These are phyloP conservation scores for Mycena metata DNA, from an alignment of 768 basidiomycete species.

Conservation along the genomic window DNA sequence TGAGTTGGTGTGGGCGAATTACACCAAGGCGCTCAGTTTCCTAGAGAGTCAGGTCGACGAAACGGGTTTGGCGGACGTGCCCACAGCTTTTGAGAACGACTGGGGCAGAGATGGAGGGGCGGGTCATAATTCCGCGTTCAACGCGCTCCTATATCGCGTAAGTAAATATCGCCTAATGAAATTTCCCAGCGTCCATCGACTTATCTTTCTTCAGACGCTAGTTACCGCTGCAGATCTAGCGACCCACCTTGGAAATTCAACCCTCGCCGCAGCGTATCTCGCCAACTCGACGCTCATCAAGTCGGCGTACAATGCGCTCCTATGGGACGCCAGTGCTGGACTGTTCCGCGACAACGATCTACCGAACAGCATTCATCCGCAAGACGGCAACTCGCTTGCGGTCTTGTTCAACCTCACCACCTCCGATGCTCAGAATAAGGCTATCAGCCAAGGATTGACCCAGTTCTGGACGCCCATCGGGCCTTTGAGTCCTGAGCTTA, in stretches of 20 bases:
- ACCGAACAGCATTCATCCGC: conserved; percentile 56
- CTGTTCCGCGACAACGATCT: conserved; percentile 64
- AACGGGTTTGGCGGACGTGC: conserved; percentile 57
- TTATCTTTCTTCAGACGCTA: conserved; percentile 43
- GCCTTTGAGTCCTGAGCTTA: conserved; percentile 62
- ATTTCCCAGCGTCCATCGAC: background rate
- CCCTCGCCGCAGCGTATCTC: conserved; percentile 45
- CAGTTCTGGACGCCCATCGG: conserved; percentile 65
- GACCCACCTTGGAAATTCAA: conserved; percentile 41
- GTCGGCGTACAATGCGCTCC: conserved; percentile 53
- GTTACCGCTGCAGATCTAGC: conserved; percentile 55
- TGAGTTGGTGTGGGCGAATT: conserved; percentile 58
- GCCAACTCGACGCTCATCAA: conserved; percentile 57
- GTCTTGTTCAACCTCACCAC: conserved; percentile 62
- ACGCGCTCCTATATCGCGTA: conserved; percentile 60
- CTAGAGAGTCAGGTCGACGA: conserved; percentile 58
- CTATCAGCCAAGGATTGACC: conserved; percentile 59
- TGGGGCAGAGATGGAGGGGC: conserved; percentile 63
- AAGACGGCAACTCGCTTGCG: conserved; percentile 65
- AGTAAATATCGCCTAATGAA: conserved; percentile 10
- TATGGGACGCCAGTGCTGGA: conserved; percentile 60
- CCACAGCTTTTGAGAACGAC: conserved; percentile 58
- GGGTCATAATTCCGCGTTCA: conserved; percentile 62
- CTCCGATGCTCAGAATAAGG: conserved; percentile 52
- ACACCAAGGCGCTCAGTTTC: conserved; percentile 54